These are phyloP conservation scores for Ligustrum vulgare DNA, from an alignment of 257 asterid species.

Conservation along the genomic window DNA sequence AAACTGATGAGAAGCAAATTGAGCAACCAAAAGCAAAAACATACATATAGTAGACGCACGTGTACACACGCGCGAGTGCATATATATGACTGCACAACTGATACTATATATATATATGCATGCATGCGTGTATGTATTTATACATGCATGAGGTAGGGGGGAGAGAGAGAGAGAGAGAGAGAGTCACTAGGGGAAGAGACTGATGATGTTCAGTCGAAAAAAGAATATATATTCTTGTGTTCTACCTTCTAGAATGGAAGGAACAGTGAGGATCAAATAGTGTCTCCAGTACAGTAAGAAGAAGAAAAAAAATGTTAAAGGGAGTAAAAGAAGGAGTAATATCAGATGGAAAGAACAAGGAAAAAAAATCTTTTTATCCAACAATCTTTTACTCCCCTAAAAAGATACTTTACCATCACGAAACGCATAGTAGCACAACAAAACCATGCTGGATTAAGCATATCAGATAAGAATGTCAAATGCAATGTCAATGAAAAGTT, in stretches of 20 bases:
- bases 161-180: not conserved
- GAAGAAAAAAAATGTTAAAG: constrained; percentile 1
- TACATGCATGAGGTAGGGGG: not conserved
- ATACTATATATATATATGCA: not conserved
- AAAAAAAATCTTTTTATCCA: not conserved
- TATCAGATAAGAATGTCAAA: not conserved
- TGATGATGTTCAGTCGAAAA: not conserved
- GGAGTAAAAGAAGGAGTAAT: constrained; percentile 6
- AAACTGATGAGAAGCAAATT: not conserved
- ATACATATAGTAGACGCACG: not conserved
- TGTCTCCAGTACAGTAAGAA: not conserved
- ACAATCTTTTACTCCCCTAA: constrained; percentile 3
- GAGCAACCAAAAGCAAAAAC: not conserved
- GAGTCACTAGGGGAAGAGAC: not conserved
- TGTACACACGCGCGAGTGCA: not conserved
- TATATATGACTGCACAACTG: not conserved
- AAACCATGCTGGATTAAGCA: not conserved
- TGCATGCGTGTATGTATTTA: not conserved
- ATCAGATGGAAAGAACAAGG: constrained; percentile 9
- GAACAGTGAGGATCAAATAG: not conserved
- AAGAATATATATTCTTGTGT: not conserved
- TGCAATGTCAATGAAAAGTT: not conserved
- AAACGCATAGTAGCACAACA: not conserved
- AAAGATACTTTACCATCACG: not conserved
- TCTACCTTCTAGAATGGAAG: constrained; percentile 1